Percentiles rank a stretch among this genome's conserved stretches.
Evolutionary conservation across 345 rosid species (phyloP).

Genomic region (Pseudoturritis turrita): DNA sequence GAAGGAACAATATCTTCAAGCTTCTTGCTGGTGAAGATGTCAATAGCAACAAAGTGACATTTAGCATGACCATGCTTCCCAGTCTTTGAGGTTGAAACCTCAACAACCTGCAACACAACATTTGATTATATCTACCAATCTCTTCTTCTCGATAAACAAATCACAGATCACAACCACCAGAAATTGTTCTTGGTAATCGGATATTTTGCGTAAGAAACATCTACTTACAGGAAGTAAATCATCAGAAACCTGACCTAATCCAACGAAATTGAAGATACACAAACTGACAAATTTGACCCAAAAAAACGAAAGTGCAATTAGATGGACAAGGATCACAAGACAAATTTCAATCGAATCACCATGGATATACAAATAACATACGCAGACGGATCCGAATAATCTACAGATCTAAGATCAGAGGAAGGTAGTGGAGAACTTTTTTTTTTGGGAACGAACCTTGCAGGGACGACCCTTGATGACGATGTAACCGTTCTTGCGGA

Average conservation of each 20-base stretch:
- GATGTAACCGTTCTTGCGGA: conserved; percentile 61
- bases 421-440: background rate
- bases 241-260: background rate
- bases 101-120: conserved; percentile 50
- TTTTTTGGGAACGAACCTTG: conserved; percentile 40
- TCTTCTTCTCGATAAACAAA: background rate
- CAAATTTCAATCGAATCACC: background rate
- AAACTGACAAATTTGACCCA: background rate
- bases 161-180: conserved; percentile 4
- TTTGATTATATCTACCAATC: background rate
- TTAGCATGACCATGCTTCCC: conserved; percentile 87
- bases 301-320: background rate
- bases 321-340: background rate
- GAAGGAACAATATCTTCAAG: conserved; percentile 83
- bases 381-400: background rate
- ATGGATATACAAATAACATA: background rate
- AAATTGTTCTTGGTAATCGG: background rate
- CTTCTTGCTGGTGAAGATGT: conserved; percentile 69
- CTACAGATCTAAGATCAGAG: background rate
- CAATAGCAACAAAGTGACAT: conserved; percentile 80
- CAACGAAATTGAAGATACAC: background rate
- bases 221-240: background rate
- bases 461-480: conserved; percentile 62
- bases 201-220: background rate
- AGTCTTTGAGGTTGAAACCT: conserved; percentile 79